phyloP scores from a whole-genome alignment of 2,329 filamentous ascomycete genomes.

The Penicillium sp. region DNA sequence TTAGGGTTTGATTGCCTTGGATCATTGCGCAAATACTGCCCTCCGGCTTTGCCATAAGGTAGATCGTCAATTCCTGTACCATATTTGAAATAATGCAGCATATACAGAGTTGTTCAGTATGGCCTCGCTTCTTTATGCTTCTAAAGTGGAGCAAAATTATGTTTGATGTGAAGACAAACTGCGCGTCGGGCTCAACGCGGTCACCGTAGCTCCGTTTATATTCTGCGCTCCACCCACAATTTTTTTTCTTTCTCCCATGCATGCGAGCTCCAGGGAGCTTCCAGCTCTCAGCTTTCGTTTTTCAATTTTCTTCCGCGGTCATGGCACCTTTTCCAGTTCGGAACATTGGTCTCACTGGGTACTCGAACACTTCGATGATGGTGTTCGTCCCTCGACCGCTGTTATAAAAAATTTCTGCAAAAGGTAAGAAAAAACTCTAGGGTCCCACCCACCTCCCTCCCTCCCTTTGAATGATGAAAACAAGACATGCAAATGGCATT shows the following conservation, averaged over 20 bases:
- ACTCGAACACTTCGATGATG: slow-evolving; percentile 7
- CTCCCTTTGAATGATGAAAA: slow-evolving; percentile 53
- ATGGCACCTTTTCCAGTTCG: neutral
- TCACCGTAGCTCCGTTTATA: slow-evolving; percentile 16
- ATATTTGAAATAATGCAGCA: too few species aligned
- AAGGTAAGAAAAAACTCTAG: slow-evolving; percentile 40
- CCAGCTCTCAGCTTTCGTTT: slow-evolving; percentile 3
- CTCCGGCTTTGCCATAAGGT: too few species aligned
- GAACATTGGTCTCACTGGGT: neutral
- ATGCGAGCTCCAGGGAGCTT: slow-evolving; percentile 5
- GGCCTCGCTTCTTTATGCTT: neutral
- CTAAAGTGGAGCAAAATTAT: neutral
- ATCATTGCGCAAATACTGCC: too few species aligned
- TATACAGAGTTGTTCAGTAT: too few species aligned
- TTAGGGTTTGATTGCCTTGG: too few species aligned
- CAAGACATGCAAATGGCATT: slow-evolving; percentile 62
- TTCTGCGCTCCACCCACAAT: slow-evolving; percentile 16
- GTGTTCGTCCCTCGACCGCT: slow-evolving; percentile 1
- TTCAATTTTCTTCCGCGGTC: neutral
- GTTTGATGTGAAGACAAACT: slow-evolving; percentile 14
- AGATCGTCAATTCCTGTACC: too few species aligned
- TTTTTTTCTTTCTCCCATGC: slow-evolving; percentile 9
- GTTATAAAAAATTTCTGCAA: slow-evolving; percentile 20
- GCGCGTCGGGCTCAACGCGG: slow-evolving; percentile 3
- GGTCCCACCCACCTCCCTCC: slow-evolving; percentile 5